A percentile compares a stretch with the other conserved stretches of the same genome.
Conservation (phyloP, 2,329 filamentous ascomycete species). For the Plenodomus lindquistii region DNA sequence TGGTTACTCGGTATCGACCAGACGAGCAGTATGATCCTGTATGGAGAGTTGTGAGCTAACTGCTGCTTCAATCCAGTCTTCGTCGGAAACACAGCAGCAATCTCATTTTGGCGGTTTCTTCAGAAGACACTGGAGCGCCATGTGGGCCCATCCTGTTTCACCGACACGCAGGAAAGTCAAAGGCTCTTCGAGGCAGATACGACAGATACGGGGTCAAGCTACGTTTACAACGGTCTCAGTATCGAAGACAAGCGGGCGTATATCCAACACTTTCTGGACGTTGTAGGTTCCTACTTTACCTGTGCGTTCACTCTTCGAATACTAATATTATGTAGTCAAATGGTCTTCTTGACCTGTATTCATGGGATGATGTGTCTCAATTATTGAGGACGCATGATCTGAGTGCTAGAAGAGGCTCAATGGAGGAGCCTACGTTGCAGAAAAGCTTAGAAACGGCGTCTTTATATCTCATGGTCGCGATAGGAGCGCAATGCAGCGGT, state of each 20-base stretch:
- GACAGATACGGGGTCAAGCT: conserved; percentile 27
- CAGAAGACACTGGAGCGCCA: conserved; percentile 54
- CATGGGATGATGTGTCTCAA: conserved; percentile 26
- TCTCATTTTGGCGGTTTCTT: conserved; percentile 61
- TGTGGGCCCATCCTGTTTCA: conserved; percentile 60
- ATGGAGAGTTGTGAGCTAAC: too few species aligned
- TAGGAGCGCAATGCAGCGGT: conserved; percentile 55
- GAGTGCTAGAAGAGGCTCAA: not conserved
- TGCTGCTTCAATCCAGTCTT: too few species aligned
- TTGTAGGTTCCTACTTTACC: conserved; percentile 33
- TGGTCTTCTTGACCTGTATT: conserved; percentile 47
- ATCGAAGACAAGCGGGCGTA: conserved; percentile 39
- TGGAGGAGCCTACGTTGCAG: conserved; percentile 7
- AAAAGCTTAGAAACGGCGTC: conserved; percentile 28
- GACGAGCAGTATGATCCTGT: too few species aligned
- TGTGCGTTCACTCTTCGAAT: conserved; percentile 22
- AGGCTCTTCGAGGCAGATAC: conserved; percentile 57
- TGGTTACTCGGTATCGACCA: too few species aligned
- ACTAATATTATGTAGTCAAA: conserved; percentile 38
- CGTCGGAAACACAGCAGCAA: conserved; percentile 55
- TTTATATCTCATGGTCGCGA: conserved; percentile 54
- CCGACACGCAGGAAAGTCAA: conserved; percentile 55
- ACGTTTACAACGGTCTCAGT: conserved; percentile 32
- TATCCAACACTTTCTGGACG: conserved; percentile 38
- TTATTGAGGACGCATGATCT: not conserved